Percentiles rank a stretch among this genome's conserved stretches.
These are phyloP conservation scores for Pisolithus orientalis DNA, from an alignment of 768 basidiomycete species.

Conservation along the genomic window DNA sequence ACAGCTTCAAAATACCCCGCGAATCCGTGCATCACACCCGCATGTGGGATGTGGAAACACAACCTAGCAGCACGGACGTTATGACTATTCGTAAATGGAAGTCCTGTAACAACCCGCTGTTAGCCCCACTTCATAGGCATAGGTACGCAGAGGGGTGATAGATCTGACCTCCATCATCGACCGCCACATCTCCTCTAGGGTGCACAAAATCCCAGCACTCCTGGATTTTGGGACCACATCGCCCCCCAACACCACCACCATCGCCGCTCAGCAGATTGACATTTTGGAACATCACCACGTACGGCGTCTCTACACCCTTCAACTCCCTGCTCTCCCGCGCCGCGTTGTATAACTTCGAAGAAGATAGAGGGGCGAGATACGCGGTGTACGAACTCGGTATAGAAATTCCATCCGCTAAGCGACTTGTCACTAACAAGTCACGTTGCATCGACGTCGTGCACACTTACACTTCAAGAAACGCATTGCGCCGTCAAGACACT, in stretches of 20 bases:
- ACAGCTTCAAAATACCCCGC: constrained; percentile 97
- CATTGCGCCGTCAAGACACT: constrained; percentile 95
- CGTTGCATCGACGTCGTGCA: not conserved
- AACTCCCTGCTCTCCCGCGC: constrained; percentile 59
- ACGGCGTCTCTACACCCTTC: constrained; percentile 87
- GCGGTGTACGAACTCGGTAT: constrained; percentile 97
- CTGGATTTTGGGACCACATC: constrained; percentile 80
- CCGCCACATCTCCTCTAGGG: constrained; percentile 72
- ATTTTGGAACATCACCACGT: constrained; percentile 97
- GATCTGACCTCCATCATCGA: constrained; percentile 61
- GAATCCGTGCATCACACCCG: constrained; percentile 87
- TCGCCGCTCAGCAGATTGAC: constrained; percentile 84
- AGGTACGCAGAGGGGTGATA: not conserved
- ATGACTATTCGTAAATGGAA: constrained; percentile 93
- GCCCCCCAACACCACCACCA: constrained; percentile 51
- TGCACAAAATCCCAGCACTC: constrained; percentile 99
- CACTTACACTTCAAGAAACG: constrained; percentile 79
- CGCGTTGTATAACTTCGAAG: constrained; percentile 86
- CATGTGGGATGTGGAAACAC: constrained; percentile 90
- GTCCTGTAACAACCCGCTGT: constrained; percentile 40
- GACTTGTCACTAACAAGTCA: constrained; percentile 9
- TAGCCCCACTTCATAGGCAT: constrained; percentile 1
- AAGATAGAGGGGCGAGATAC: constrained; percentile 89
- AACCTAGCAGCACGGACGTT: constrained; percentile 85
- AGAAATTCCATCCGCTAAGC: constrained; percentile 81